A percentile compares a stretch with the other conserved stretches of the same genome.
phyloP scores from a whole-genome alignment of 257 asterid species.

The Knoxia roxburghii region DNA sequence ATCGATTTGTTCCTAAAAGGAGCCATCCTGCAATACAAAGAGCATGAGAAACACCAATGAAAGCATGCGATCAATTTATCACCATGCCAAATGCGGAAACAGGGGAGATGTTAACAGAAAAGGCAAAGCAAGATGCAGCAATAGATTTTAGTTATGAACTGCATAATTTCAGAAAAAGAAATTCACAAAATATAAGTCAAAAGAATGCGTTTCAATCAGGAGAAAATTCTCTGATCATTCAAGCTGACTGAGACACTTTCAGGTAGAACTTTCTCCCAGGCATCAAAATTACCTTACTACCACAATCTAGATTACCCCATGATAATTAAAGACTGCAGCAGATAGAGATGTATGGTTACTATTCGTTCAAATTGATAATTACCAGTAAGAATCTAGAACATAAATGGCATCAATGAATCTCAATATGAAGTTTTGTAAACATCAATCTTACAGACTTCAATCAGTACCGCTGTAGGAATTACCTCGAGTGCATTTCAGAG shows the following conservation, averaged over 20 bases:
- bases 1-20: conserved; percentile 75
- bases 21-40: conserved; percentile 52
- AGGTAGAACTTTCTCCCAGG: background rate
- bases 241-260: background rate
- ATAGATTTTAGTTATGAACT: background rate
- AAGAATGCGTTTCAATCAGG: background rate
- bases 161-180: background rate
- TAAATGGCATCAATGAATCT: background rate
- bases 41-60: conserved; percentile 7
- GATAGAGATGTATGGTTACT: background rate
- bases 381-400: background rate
- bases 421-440: background rate
- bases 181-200: background rate
- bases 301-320: background rate
- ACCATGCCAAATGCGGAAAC: background rate
- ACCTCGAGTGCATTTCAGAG: conserved; percentile 78
- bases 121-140: background rate
- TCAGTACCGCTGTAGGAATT: background rate
- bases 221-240: background rate
- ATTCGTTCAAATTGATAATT: background rate
- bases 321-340: background rate
- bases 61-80: background rate
- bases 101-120: background rate
- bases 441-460: background rate
- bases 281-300: background rate